Evolutionary conservation across 2,329 filamentous ascomycete species (phyloP), one percentile per base, ranked within the genome.

Genomic region (Gaeumannomyces sp.): DNA sequence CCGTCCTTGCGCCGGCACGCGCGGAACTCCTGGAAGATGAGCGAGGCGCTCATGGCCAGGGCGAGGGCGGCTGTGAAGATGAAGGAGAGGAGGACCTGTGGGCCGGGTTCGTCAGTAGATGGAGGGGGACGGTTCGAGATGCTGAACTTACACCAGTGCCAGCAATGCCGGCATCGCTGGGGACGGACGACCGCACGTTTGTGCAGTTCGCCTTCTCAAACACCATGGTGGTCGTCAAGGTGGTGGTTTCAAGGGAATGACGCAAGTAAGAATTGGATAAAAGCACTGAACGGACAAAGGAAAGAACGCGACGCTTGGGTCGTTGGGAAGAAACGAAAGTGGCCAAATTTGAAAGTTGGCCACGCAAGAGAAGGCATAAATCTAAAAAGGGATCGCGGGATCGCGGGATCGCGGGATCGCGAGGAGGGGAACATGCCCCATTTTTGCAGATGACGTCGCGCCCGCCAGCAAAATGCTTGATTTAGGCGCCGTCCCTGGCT

Each of bases 41-140:
- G 83, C 65, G 79, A 81, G 53, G 79, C 77, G 67, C 81, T 83
- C 65, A 89, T 76, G 64, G 81, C 65, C 65, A 89, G 77, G 35
- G 86, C 81, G 63, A 89, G 72, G 64, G 76, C 77, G 64, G 87
- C 87, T 7, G 86, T 89, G 67, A 88, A 81, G 72, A 89, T 86
- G 75, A 89, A 89, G 60, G 86, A 88, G 67, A 89, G 80, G 38
- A 89, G 78, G 66, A 87, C 81, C 83, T 86, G 3, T 27, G 38
- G 1, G 3, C 35, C 14, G 29, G 13, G 22, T 6, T 16, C 27
- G 19, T n/a, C 31, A 33, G n/a, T 13, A 27, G 31, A 38, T 7
- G 16, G 16, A 4, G n/a, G 14, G 38, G 4, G 13, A 28, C 14
- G 29, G 27, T 64, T 29, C n/a, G 33, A 58, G 22, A 6, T n/a